Base-by-base conservation (phyloP, 1,139 yeast species). In the Yarrowia galli region DNA sequence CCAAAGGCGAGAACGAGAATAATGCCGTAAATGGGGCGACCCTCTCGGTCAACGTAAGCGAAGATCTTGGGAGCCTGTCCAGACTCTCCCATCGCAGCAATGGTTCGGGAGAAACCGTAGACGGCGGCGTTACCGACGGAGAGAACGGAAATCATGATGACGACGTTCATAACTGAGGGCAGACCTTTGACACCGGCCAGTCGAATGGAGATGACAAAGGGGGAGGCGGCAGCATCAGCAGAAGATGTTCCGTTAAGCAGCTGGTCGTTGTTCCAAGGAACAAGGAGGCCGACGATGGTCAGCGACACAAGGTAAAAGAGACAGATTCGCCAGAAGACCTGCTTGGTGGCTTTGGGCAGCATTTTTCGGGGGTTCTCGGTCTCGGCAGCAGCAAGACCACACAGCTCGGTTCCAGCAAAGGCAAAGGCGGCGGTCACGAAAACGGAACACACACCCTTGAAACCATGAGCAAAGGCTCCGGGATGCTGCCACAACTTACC, bases 371-470 rank as follows among this genome's bases (percentile, higher is more conserved):
- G 58, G 88, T 81, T 77, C 80, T 81, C 80, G 51, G 84, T 78
- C 72, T 84, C 87, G 43, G 87, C 87, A 35, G 87, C 85, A 25
- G 97, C 93, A 70, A 92, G 83, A 69, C 96, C 96, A 71, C 89
- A 88, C 74, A 89, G 83, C 80, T 91, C 97, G 69, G 91, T 86
- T 73, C 96, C 96, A 68, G 93, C 92, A 74, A 89, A 91, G 3
- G 97, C 88, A 79, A 92, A 92, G 1, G 97, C 96, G 28, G 97
- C 96, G 46, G 89, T 87, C 68, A 92, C 90, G 75, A 93, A 89
- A 67, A 89, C 89, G 40, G 91, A 81, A 76, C 93, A 86, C 58
- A 91, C 86, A 75, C 97, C 98, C 76, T 92, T 91, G 82, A 85
- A 91, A 70, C 82, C 93, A 83, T 79, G 79, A 70, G 80, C 82